Evolutionary conservation across 352 stramenopile species (phyloP), one percentile per base, ranked within the genome.

Genomic region (Globisporangium yorkense): DNA sequence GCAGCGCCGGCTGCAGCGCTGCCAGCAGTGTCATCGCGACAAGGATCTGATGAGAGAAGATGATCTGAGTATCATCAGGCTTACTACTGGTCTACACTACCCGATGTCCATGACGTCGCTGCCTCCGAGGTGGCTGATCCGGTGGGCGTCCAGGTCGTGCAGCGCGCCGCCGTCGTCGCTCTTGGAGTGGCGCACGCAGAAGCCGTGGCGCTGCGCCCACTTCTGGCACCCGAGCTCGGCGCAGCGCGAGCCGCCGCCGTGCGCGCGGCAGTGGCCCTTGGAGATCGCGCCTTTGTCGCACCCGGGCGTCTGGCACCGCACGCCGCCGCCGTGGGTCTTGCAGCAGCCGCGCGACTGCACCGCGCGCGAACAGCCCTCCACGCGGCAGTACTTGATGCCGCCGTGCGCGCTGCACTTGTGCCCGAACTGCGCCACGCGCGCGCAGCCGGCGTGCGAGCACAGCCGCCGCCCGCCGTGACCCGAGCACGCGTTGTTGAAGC

Each of bases 221-320:
- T 92, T 92, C 45, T 76, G 48, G 58, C 85, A 95, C 1, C 63
- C 72, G 51, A 66, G 57, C 47, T 85, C 69, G 6, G 80, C 80
- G 62, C 87, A 96, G 31, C 85, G 82, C 24, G 75, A 86, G 1
- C 87, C 87, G 15, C 87, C 87, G 48, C 87, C 87, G 45, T 96
- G 87, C 0, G 80, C 70, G 24, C 86, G 87, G 63, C 87, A 96
- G 40, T 91, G 74, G 7, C 87, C 87, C 56, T 92, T 89, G 2
- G 82, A 93, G 56, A 94, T 92, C 41, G 85, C 86, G 2, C 85
- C 87, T 62, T 95, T 95, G 37, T 76, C 79, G 57, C 87, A 96
- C 12, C 80, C 80, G 4, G 68, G 68, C 15, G 77, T 65, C 63
- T 92, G 81, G 66, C 87, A 96, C n/a, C 81, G 82, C 27, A 92